These are phyloP conservation scores for Sphagnurus paluster DNA, from an alignment of 1,284 basidiomycete genomes.

Conservation along the genomic window DNA sequence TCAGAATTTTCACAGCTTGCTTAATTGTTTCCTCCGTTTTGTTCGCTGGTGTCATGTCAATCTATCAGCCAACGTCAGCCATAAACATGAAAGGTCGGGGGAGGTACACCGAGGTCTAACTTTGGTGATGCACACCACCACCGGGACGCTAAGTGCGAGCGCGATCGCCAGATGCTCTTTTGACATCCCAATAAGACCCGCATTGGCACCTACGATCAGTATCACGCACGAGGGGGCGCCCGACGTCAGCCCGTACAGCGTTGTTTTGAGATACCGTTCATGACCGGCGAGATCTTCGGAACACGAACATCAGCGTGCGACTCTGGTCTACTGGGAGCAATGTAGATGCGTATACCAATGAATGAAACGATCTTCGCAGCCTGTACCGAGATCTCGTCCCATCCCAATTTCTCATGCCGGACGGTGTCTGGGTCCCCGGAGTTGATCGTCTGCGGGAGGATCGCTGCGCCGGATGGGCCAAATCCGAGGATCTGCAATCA, in stretches of 20 bases:
- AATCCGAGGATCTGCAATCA: conserved; percentile 85
- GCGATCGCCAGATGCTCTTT: conserved; percentile 97
- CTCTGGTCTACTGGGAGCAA: conserved; percentile 2
- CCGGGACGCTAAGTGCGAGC: conserved; percentile 89
- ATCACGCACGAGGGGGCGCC: conserved; percentile 95
- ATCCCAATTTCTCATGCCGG: conserved; percentile 84
- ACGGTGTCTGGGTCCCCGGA: conserved; percentile 61
- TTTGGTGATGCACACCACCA: conserved; percentile 95
- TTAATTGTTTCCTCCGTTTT: conserved; percentile 89
- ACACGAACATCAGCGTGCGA: conserved; percentile 9
- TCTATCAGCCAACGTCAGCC: conserved; percentile 43
- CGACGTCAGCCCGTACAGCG: conserved; percentile 92
- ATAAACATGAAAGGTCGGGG: background rate
- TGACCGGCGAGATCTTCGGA: conserved; percentile 83
- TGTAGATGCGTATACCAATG: conserved; percentile 55
- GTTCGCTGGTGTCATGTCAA: conserved; percentile 97
- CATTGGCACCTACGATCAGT: conserved; percentile 95
- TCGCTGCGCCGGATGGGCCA: conserved; percentile 68
- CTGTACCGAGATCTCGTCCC: conserved; percentile 94
- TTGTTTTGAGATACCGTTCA: conserved; percentile 90
- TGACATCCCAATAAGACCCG: conserved; percentile 95
- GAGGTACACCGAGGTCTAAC: conserved; percentile 36
- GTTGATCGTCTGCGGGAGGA: conserved; percentile 65
- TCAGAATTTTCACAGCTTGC: conserved; percentile 92
- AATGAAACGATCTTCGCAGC: conserved; percentile 95